Base-by-base conservation (phyloP, 768 basidiomycete genomes). In the Suillus paluster region DNA sequence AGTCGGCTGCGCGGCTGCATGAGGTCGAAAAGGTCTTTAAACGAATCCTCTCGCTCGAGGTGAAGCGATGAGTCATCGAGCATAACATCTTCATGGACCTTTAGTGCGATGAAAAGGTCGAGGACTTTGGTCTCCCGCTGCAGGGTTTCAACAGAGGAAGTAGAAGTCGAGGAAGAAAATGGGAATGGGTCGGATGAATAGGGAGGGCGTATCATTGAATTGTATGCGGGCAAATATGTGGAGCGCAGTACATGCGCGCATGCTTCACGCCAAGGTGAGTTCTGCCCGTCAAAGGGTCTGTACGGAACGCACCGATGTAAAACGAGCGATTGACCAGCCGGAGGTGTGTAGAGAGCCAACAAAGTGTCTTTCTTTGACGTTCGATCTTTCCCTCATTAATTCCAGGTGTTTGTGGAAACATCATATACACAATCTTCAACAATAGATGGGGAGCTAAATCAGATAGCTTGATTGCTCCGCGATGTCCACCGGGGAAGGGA, bases 121-220 rank as follows among this genome's bases (percentile, higher is more conserved):
- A 95, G 83, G 19, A 89, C 82, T 59, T 77, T 74, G 0, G 92
- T 91, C 71, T 94, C 92, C 63, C 92, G 86, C 68, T 93, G 91
- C 38, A 83, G 53, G 34, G 83, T 79, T 23, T 79, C 76, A 6
- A 63, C 44, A 12, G 63, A 33, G 48, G 71, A 66, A 38, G 67
- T 42, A 12, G 70, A 74, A 63, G 64, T 67, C 41, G 52, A 72
- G 21, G 77, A 70, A 34, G 74, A 74, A 58, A 81, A 74, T 0
- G 91, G 91, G 75, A 93, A 94, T 0, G 92, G 91, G 66, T 95
- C 91, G 49, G 88, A 89, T 5, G 88, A 79, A 74, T 94, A 93
- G 0, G 90, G 90, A 0, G 80, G 69, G 27, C 86, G 84, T 63
- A 95, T 80, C 50, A 89, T 81, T 17, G 80, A 76, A 25, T 77